Conservation (phyloP, 192 early-diverging fungal genomes). For the Rhizophlyctis rosea region DNA sequence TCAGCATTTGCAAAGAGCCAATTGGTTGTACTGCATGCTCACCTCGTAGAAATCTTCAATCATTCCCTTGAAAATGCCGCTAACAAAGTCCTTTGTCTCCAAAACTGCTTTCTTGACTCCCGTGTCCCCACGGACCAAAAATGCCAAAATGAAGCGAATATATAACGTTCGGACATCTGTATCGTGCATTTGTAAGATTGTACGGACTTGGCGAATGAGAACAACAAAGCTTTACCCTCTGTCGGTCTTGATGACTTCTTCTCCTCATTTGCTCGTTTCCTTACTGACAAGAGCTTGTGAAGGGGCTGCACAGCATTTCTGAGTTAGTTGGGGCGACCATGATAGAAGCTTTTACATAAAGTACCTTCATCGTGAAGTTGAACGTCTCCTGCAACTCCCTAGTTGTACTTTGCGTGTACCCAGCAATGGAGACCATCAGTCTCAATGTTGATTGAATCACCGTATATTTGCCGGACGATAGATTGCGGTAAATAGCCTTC, state of each 20-base stretch:
- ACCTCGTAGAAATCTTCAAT: conserved; percentile 65
- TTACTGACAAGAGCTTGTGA: not conserved
- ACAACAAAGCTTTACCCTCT: too few relatives aligned
- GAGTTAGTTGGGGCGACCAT: not conserved
- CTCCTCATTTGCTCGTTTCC: not conserved
- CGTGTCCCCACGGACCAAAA: conserved; percentile 68
- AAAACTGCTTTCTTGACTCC: conserved; percentile 67
- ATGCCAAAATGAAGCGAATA: conserved; percentile 73
- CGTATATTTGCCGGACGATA: conserved; percentile 56
- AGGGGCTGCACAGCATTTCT: too few relatives aligned
- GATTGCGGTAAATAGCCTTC: conserved; percentile 58
- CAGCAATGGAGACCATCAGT: conserved; percentile 61
- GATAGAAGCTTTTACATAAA: not conserved
- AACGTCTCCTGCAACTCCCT: conserved; percentile 68
- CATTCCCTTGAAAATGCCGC: conserved; percentile 66
- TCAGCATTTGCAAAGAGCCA: not conserved
- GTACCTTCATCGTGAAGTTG: conserved; percentile 68
- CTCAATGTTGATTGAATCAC: conserved; percentile 61
- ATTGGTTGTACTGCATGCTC: too few relatives aligned
- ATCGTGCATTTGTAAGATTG: too few relatives aligned
- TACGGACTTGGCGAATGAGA: too few relatives aligned
- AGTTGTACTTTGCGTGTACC: conserved; percentile 51
- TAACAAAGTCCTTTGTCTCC: conserved; percentile 68
- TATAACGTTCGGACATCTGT: conserved; percentile 67
- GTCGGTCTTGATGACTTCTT: not conserved